phyloP scores from a whole-genome alignment of 2,329 filamentous ascomycete genomes.

The Paraphoma chrysanthemicola region DNA sequence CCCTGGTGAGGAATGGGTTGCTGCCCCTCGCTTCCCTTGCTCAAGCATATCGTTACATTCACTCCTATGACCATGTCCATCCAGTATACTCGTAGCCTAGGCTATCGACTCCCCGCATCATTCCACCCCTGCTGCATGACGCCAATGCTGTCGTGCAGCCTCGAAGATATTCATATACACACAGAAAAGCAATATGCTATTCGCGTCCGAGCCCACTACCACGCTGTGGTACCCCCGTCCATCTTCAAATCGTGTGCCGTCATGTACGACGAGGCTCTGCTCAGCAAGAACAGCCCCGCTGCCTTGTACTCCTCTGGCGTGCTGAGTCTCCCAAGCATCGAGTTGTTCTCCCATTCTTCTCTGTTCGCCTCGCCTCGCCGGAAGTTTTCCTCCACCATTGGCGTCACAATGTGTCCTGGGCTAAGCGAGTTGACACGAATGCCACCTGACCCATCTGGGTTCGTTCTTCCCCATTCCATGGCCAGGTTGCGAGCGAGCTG shows the following conservation, averaged over 20 bases:
- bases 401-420: conserved; percentile 78
- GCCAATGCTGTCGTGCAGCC: too few relatives aligned
- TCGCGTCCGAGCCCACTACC: conserved; percentile 23
- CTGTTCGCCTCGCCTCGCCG: conserved; percentile 70
- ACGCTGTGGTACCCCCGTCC: conserved; percentile 44
- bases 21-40: background rate
- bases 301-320: conserved; percentile 46
- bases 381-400: conserved; percentile 84
- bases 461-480: conserved; percentile 65
- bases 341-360: conserved; percentile 76
- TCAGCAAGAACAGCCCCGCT: conserved; percentile 43
- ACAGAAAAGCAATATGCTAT: too few relatives aligned
- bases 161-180: too few relatives aligned
- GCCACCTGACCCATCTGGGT: conserved; percentile 61
- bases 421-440: conserved; percentile 83
- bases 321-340: conserved; percentile 70
- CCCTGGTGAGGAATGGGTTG: conserved; percentile 5
- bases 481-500: conserved; percentile 74
- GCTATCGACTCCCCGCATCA: too few relatives aligned
- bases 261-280: conserved; percentile 47
- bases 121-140: too few relatives aligned
- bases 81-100: too few relatives aligned
- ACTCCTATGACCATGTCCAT: too few relatives aligned
- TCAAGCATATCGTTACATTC: too few relatives aligned
- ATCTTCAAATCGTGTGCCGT: conserved; percentile 43